phyloP scores from a whole-genome alignment of 1,284 basidiomycete genomes.

The Malassezia yamatoensis region DNA sequence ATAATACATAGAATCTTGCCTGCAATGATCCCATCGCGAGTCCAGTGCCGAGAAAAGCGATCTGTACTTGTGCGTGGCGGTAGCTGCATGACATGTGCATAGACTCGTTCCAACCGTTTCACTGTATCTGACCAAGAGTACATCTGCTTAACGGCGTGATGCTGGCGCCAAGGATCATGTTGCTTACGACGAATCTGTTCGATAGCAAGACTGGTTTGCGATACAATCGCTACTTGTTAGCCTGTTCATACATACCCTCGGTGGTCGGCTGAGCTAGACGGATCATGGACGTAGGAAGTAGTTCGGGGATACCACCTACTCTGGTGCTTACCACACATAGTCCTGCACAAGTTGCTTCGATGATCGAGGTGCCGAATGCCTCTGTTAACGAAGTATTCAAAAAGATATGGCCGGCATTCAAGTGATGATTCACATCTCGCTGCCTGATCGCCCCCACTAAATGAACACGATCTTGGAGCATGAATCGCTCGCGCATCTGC shows the following conservation, averaged over 20 bases:
- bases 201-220: constrained; percentile 72
- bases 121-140: constrained; percentile 82
- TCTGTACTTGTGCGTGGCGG: constrained; percentile 21
- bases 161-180: constrained; percentile 70
- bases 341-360: constrained; percentile 90
- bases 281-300: constrained; percentile 84
- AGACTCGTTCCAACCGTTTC: constrained; percentile 70
- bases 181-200: constrained; percentile 58
- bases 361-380: constrained; percentile 86
- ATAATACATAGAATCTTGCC: constrained; percentile 71
- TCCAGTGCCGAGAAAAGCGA: constrained; percentile 18
- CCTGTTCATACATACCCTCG: constrained; percentile 40
- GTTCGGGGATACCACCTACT: constrained; percentile 91
- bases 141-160: constrained; percentile 65
- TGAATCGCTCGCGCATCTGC: constrained; percentile 85
- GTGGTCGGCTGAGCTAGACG: constrained; percentile 85
- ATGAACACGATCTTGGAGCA: constrained; percentile 79
- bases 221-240: constrained; percentile 56
- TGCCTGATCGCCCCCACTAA: constrained; percentile 73
- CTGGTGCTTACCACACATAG: constrained; percentile 86
- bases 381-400: constrained; percentile 93
- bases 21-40: constrained; percentile 57
- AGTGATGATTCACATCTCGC: constrained; percentile 70
- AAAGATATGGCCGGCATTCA: constrained; percentile 75
- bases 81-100: constrained; percentile 58